Evolutionary conservation across 306 rosid species (phyloP), one percentile per base, ranked within the genome.

Genomic region (Vigna hirtella): DNA sequence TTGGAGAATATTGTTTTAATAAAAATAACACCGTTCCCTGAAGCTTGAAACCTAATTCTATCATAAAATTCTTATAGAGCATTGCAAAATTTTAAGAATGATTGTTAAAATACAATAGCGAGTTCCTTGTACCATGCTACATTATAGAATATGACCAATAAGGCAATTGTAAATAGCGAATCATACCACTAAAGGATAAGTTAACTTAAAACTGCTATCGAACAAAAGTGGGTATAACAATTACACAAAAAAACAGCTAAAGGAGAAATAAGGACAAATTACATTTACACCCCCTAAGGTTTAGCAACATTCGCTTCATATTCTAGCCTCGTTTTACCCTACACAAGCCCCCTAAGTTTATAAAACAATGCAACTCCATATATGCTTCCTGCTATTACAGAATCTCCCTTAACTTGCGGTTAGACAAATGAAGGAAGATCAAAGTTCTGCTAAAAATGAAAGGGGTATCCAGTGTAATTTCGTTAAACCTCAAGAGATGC

Each of bases 191-290:
- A n/a, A 74, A 70, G 28, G 18, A 65, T 50, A 77, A 16, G 50
- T 68, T 51, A 72, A 77, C 24, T 11, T 22, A 80, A 80, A 80
- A 76, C 26, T 30, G 56, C 51, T 12, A 48, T 50, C 6, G 64
- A 38, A 70, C 42, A 2, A 43, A 63, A 70, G 68, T 20, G 64
- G 48, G 11, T 22, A 55, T 52, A 45, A 57, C 16, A 50, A 49
- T 40, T 14, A 73, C 63, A 59, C 69, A 67, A 71, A 13, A 20
- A 22, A 72, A 57, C 49, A 40, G n/a, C 65, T 32, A 68, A 61
- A 55, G 10, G 10, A 70, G 65, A 52, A 75, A 72, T 28, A 43
- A 30, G 45, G 13, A 3, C 68, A 62, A 32, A 16, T 61, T 62
- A 62, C 24, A 34, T 14, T 62, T 34, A 34, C 43, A 7, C 13